Evolutionary conservation across 208 protist genomes (phyloP), one percentile per base, ranked within the genome.

Genomic region (Endotrypanum monterogeii): DNA sequence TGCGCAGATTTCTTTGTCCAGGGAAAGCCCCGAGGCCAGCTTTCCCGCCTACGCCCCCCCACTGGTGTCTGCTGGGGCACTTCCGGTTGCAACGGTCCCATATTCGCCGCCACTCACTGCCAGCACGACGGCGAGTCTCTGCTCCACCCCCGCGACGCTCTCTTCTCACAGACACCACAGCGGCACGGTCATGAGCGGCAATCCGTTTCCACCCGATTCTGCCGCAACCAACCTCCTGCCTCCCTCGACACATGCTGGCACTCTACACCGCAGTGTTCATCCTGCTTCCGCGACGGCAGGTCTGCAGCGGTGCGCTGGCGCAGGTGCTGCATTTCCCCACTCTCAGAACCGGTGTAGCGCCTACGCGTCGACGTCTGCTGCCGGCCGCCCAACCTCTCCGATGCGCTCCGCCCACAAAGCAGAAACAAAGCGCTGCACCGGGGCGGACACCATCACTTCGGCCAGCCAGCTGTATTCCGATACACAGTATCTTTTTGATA

Each of bases 401-500:
- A 73, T 46, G 74, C 73, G 68, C 57, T 35, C 67, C 74, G 67
- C n/a, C 30, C 60, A 50, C 35, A 57, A 56, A 51, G 56, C 50
- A 50, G 67, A 73, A 30, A 23, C 63, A 9, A 25, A 37, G 60
- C 41, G 14, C 23, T 7, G 44, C 20, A 18, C 37, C 14, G 67
- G 18, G 35, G 54, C 28, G 14, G 35, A 35, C 28, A 28, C 56
- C 56, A 60, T 74, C 54, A 55, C 51, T 3, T 72, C 71, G 7
- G 76, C 76, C 5, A 56, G 39, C 20, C 37, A 60, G 51, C 51
- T 91, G 16, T 91, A 89, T 78, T 73, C 76, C 2, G 83, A 89
- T 55, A 48, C 18, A 18, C 51, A 79, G n/a, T 84, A 85, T 68
- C 68, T 89, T 20, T 78, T 89, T 54, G 72, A 78, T 50, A 82